These are phyloP conservation scores for Phaffia australis DNA, from an alignment of 768 basidiomycete species.

Conservation along the genomic window DNA sequence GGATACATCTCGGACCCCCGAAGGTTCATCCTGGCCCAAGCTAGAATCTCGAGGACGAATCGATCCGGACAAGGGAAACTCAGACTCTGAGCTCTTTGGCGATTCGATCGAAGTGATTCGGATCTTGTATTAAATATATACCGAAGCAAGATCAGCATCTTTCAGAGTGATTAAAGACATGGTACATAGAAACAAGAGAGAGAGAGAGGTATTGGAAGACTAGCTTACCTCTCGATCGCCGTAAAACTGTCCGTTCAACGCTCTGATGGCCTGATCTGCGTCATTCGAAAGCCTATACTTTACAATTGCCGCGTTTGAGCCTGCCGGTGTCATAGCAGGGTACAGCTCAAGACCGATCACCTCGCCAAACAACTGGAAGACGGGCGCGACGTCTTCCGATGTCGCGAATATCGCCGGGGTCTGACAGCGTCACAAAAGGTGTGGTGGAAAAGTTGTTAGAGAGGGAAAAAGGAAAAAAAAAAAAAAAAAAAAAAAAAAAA, in stretches of 20 bases:
- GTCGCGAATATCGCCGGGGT: conserved; percentile 15
- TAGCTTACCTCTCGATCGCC: conserved; percentile 12
- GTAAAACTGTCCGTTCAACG: conserved; percentile 15
- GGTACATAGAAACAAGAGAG: no score
- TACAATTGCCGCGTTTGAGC: conserved; percentile 19
- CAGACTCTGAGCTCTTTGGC: neutral
- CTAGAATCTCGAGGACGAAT: no score
- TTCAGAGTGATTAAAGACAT: no score
- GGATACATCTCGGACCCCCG: neutral
- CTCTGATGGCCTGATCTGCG: conserved; percentile 4
- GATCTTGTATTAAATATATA: neutral
- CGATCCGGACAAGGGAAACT: no score
- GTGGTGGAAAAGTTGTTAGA: no score
- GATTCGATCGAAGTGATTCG: neutral
- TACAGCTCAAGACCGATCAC: conserved; percentile 4
- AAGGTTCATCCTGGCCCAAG: no score
- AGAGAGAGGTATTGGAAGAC: neutral
- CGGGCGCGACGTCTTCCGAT: conserved; percentile 19
- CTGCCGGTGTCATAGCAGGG: conserved; percentile 14
- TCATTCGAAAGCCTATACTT: conserved; percentile 5
- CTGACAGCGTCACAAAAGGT: neutral
- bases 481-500: no score
- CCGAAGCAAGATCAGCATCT: neutral
- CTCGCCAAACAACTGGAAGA: conserved; percentile 15
- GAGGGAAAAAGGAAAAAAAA: no score